Evolutionary conservation across 768 basidiomycete genomes (phyloP), one percentile per base, ranked within the genome.

Genomic region (Mycena haematopus): DNA sequence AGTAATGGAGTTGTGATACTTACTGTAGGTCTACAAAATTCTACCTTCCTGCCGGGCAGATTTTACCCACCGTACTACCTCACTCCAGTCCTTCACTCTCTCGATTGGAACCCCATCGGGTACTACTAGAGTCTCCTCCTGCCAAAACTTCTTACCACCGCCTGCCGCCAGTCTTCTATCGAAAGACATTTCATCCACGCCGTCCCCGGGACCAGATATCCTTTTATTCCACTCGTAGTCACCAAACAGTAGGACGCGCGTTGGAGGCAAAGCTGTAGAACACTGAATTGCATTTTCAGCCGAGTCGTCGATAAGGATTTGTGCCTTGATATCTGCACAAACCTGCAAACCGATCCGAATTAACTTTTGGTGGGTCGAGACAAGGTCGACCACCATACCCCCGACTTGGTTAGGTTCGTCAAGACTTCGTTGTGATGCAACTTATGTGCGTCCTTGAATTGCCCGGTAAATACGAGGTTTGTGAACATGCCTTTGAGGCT

Each of bases 261-360:
- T 83, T 1, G 84, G 80, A n/a, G 79, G 77, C 21, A 72, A 67
- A 35, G 81, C 77, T 6, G 74, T 79, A 0, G 79, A 81, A 65
- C 87, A 87, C 59, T 85, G 80, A 27, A 90, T 65, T 38, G 88
- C 89, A 73, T 93, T 93, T 73, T 93, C 92, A 44, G 88, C 69
- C 7, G 91, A 92, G 76, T 94, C 92, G 73, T 94, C 92, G 60
- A 94, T 86, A 55, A 94, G 76, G 40, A 92, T 71, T 42, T 80
- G 79, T 13, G 91, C 89, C 17, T 81, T 81, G 19, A 93, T 75
- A 61, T 84, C 79, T 35, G 83, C 75, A 70, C 91, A 90, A 49
- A 92, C 84, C 87, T 90, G 65, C 15, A 44, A 54, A 22, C 45
- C n/a, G n/a, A n/a, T n/a, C 21, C 21, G n/a, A 53, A 44, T 59